Base-by-base conservation (phyloP, 345 rosid species). In the Zanthoxylum bungeanum region DNA sequence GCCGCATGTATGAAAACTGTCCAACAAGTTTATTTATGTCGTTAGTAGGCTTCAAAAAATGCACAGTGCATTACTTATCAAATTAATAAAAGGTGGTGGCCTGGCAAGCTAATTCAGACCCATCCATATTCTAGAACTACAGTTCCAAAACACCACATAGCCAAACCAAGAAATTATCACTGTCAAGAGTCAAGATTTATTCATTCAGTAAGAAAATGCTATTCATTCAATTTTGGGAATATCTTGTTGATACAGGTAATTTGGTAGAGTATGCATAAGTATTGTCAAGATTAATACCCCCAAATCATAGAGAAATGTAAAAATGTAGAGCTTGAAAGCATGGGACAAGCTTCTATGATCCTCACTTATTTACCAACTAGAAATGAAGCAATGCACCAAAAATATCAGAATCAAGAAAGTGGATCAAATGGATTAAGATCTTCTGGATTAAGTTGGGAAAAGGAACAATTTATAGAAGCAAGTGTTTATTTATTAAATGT, bases 331-430 rank as follows among this genome's bases (percentile, higher is more conserved):
- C 39, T 47, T 9, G 10, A 40, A 30, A 71, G 67, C 67, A 55
- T n/a, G 24, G 52, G 19, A 65, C 22, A 69, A 49, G 60, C 39
- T 21, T n/a, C n/a, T n/a, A 25, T 0, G 33, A 24, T 62, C 40
- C 46, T 39, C 19, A 37, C 50, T 24, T 33, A 40, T 21, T 39
- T 62, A 62, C 22, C n/a, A 4, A 36, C 25, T 19, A 46, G 21
- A 64, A 46, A 7, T 64, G 68, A 28, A 25, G 53, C 68, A 64
- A 64, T 25, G 56, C 21, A 64, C 57, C 69, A 47, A 65, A 30
- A 49, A 65, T 31, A 64, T 16, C 31, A 31, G 9, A 49, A 27
- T 25, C 17, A 28, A 0, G 31, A 62, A n/a, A 33, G 17, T 19
- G 49, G 36, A 74, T 36, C 52, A 46, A n/a, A 4, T 47, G 61